Conservation (phyloP, 495 filamentous ascomycete genomes). For the Aspergillus mulundensis region DNA sequence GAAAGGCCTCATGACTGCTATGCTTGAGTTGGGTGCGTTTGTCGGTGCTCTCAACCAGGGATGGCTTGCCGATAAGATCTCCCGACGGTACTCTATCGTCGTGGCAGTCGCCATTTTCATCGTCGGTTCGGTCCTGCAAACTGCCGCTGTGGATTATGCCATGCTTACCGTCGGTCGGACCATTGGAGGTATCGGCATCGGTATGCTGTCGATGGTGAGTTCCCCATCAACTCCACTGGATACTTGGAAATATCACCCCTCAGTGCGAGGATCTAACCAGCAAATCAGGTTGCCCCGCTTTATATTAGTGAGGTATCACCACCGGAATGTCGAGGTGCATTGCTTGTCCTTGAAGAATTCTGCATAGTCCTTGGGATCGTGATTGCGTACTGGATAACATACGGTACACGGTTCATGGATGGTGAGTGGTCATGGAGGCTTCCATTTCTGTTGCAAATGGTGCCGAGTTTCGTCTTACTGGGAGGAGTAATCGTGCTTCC, state of each 20-base stretch:
- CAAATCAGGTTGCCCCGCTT: slow-evolving; percentile 32
- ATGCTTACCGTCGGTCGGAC: slow-evolving; percentile 58
- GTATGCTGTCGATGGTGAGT: slow-evolving; percentile 50
- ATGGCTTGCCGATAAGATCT: slow-evolving; percentile 57
- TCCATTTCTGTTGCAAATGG: slow-evolving; percentile 48
- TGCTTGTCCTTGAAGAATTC: slow-evolving; percentile 54
- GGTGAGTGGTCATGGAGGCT: slow-evolving; percentile 50
- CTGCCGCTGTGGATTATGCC: slow-evolving; percentile 49
- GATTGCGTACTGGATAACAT: slow-evolving; percentile 55
- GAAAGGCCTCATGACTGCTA: slow-evolving; percentile 58
- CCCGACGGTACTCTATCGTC: slow-evolving; percentile 53
- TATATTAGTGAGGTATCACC: slow-evolving; percentile 57
- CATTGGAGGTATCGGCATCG: slow-evolving; percentile 59
- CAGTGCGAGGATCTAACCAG: too few relatives aligned
- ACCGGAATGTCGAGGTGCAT: slow-evolving; percentile 49
- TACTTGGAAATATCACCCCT: too few relatives aligned
- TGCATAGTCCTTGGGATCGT: slow-evolving; percentile 54
- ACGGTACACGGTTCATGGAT: slow-evolving; percentile 49
- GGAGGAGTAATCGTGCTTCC: slow-evolving; percentile 45
- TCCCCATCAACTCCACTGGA: too few relatives aligned
- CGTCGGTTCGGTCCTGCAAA: slow-evolving; percentile 53
- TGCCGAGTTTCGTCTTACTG: slow-evolving; percentile 44
- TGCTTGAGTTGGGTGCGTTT: slow-evolving; percentile 57
- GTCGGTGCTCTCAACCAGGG: slow-evolving; percentile 54
- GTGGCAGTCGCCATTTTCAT: slow-evolving; percentile 54